Base-by-base conservation (phyloP, 495 filamentous ascomycete genomes). In the Trypethelium eluteriae region DNA sequence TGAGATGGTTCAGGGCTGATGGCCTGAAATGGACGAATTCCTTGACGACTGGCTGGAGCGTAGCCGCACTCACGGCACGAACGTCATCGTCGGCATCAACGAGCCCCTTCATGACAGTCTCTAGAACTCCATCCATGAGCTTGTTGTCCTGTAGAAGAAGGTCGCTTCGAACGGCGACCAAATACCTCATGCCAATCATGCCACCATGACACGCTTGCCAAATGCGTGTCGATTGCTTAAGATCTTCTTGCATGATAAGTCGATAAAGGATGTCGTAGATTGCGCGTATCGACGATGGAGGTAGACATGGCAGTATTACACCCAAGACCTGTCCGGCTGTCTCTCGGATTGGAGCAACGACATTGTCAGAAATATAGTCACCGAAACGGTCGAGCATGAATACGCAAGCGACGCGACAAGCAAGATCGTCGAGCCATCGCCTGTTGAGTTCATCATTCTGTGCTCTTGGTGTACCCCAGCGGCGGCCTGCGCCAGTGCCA, bases 151-250 rank as follows among this genome's bases (percentile, higher is more conserved):
- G 85, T 62, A 96, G 81, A 16, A 98, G 83, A 10, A 98, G 77
- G 76, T 98, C 93, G 70, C 91, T 96, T 50, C 94, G 88, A 50
- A 98, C 90, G 3, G 94, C 94, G 39, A 97, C 94, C 61, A 98
- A 82, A 72, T 98, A 98, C 70, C 92, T 82, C 66, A 98, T 79
- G 32, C 94, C 94, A 35, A 96, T 92, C 94, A 98, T 98, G 62
- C 95, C 94, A 67, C 94, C 94, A 76, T 98, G 95, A 73, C 93
- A 96, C 35, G 96, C 89, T 66, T 96, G 90, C 94, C 94, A 98
- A 18, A 90, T 79, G 6, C 82, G 82, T 2, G 86, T 83, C 7
- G 67, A 68, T 4, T 92, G 77, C 10, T 82, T 82, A 25, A 95
- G 79, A 66, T 93, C 91, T 50, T 84, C 85, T 74, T 96, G 91